Evolutionary conservation across 1,284 basidiomycete genomes (phyloP), one percentile per base, ranked within the genome.

Genomic region (Apiotrichum gamsii): DNA sequence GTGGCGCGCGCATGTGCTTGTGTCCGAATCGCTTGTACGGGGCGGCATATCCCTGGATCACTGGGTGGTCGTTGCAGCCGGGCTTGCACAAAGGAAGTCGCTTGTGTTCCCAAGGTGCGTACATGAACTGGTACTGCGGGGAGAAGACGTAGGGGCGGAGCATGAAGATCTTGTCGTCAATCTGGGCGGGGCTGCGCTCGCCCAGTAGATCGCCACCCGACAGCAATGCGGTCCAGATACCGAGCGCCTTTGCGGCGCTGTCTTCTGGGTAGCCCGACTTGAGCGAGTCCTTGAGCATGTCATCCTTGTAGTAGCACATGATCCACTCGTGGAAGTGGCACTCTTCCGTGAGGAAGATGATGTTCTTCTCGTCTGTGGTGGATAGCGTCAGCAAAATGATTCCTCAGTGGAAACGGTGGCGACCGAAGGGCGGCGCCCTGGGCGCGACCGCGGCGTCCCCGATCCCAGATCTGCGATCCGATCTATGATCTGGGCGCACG

Each of bases 131-230:
- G 54, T 76, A 78, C 64, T 72, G 59, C 10, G 76, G 75, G 0
- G 74, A 76, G 56, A 78, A 77, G 13, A 77, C 75, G 49, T 72
- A 78, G 0, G 77, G 77, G 14, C 76, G 67, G 16, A 77, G 61
- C 19, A 77, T 70, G 52, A 76, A 78, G 47, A 77, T 70, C 55
- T 74, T 73, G 51, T 77, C 72, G 45, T 76, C 75, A n/a, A 74
- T 65, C 42, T 76, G 74, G 13, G 65, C 62, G 2, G 60, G 49
- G 0, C 61, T 69, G 25, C 74, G 71, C 19, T 66, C 64, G 3
- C 43, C 56, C 23, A 48, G 47, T 13, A 59, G 39, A 45, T 63
- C 60, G 36, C 45, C 53, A 3, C 67, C 66, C 8, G 67, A 65
- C 13, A 69, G 43, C 4, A 65, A 42, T 14, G 58, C 56, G 34